These are phyloP conservation scores for Croton laevigatus DNA, from an alignment of 441 rosid genomes.

Conservation along the genomic window DNA sequence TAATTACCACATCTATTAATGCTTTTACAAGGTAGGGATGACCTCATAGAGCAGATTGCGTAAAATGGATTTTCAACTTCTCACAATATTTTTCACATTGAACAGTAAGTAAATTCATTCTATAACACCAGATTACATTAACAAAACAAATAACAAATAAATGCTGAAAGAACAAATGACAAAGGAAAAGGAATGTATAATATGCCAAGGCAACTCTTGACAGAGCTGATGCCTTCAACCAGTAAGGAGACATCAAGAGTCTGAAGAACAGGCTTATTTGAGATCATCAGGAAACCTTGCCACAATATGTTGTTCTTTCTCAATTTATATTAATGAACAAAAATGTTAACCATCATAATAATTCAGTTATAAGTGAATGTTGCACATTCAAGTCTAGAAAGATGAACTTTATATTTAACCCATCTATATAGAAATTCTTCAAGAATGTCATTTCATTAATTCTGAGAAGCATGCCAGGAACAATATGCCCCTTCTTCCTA, in stretches of 20 bases:
- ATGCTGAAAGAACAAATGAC: background rate
- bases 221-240: conserved; percentile 4
- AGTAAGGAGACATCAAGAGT: background rate
- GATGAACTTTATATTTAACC: background rate
- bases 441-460: background rate
- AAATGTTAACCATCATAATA: background rate
- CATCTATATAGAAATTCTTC: background rate
- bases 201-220: background rate
- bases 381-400: conserved; percentile 4
- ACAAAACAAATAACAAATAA: background rate
- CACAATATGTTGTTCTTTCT: background rate
- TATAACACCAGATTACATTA: background rate
- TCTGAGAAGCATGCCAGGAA: background rate
- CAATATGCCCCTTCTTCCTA: background rate
- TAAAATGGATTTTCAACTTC: conserved; percentile 1
- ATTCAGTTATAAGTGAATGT: background rate
- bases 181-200: background rate
- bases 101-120: background rate
- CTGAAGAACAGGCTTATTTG: background rate
- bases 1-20: background rate
- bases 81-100: background rate
- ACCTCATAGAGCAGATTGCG: background rate
- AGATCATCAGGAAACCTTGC: background rate
- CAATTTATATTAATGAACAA: background rate
- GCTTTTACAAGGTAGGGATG: background rate